Base-by-base conservation (phyloP, 441 rosid species). In the Iberis amara region DNA sequence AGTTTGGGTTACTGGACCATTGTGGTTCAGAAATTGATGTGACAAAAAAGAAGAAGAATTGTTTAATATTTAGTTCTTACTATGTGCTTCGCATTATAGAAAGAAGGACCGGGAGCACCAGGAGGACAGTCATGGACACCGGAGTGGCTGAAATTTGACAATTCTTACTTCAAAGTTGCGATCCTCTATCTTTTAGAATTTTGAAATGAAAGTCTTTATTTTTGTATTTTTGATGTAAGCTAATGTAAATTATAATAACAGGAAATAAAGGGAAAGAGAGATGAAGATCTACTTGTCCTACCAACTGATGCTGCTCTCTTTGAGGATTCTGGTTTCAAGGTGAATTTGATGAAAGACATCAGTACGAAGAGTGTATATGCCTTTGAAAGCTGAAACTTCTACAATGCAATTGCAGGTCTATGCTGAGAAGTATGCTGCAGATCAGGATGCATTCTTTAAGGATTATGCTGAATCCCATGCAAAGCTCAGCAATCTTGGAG, bases 61-160 rank as follows among this genome's bases (percentile, higher is more conserved):
- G 21, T 18, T 18, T 18, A 3, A 18, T 52, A 40, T 30, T 39
- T 21, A 11, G 9, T 14, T 66, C 62, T 35, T 31, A 56, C 42
- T 24, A 11, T 59, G 39, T 36, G 51, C 62, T 47, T 57, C 32
- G 12, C 7, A 36, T 66, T 59, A 59, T 82, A 90, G 98, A 85
- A 90, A 84, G 79, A 78, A 11, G 98, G 98, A 31, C 98, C 96
- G 0, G 98, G 98, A 39, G 94, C 94, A 70, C 88, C 94, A 31
- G 98, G 98, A 57, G 98, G 98, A 70, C 96, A 87, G 35, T 90
- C 96, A 15, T 86, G 98, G 98, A 90, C 98, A 3, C 76, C 62
- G 49, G 69, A 90, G 70, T 90, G 98, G 98, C 69, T 90, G 73
- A 85, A 85, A 75, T 90, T 90, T 74, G 96, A 90, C 52, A 87